phyloP scores from a whole-genome alignment of 345 rosid genomes.

The Arabis hirsuta region DNA sequence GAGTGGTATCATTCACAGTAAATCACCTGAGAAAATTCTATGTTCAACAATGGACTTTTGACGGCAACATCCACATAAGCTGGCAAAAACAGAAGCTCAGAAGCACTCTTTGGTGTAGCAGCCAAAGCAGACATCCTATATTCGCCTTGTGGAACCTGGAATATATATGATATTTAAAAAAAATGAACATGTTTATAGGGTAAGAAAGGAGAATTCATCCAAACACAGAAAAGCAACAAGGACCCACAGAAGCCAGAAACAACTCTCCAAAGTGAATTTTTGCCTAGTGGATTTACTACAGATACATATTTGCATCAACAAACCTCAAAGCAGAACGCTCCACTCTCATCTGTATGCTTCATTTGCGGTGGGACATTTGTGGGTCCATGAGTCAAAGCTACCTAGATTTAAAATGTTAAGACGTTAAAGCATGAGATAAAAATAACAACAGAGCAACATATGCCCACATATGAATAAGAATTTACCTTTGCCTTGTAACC shows the following conservation, averaged over 20 bases:
- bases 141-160: constrained; percentile 85
- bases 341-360: constrained; percentile 72
- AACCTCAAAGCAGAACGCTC: constrained; percentile 95
- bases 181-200: neutral
- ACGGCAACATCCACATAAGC: constrained; percentile 71
- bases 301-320: constrained; percentile 30
- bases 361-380: constrained; percentile 83
- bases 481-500: constrained; percentile 77
- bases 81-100: constrained; percentile 85
- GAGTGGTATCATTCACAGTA: constrained; percentile 16
- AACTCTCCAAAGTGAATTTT: constrained; percentile 12
- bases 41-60: constrained; percentile 65
- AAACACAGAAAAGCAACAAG: constrained; percentile 15
- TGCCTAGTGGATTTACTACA: constrained; percentile 17
- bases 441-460: constrained; percentile 23
- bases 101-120: constrained; percentile 61
- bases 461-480: constrained; percentile 17
- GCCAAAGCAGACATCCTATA: constrained; percentile 86
- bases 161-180: constrained; percentile 27
- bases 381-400: constrained; percentile 92
- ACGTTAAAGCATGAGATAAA: constrained; percentile 22
- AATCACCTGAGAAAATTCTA: constrained; percentile 85
- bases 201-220: constrained; percentile 15
- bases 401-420: constrained; percentile 51
- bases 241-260: constrained; percentile 11